A percentile compares a stretch with the other conserved stretches of the same genome.
Conservation (phyloP, 352 stramenopile genomes). For the Pythium myriotylum region DNA sequence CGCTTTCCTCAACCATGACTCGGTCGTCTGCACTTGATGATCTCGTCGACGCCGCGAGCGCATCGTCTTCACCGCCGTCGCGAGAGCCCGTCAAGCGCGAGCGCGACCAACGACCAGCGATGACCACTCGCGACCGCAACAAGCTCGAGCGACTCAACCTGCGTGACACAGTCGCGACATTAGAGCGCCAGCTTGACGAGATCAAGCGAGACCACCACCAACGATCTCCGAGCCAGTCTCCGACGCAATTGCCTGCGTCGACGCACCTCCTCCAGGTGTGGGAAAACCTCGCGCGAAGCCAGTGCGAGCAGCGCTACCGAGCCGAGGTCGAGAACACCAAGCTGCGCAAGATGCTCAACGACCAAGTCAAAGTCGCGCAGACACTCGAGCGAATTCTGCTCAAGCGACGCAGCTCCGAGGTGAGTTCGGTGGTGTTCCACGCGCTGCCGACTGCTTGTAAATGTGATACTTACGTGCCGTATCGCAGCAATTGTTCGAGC, state of each 20-base stretch:
- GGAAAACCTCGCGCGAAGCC: slow-evolving; percentile 20
- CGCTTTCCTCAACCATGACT: no score
- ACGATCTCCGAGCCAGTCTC: neutral
- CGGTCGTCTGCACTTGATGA: no score
- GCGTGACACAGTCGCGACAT: slow-evolving; percentile 36
- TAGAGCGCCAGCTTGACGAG: slow-evolving; percentile 34
- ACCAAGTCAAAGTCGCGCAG: slow-evolving; percentile 56
- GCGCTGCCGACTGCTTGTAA: no score
- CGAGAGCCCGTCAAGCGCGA: no score
- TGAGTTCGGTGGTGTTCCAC: neutral
- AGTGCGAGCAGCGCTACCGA: slow-evolving; percentile 31
- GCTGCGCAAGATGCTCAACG: slow-evolving; percentile 54
- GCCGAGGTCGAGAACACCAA: slow-evolving; percentile 61
- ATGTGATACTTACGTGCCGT: no score
- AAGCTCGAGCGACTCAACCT: slow-evolving; percentile 40
- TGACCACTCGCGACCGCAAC: neutral
- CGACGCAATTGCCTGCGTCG: neutral
- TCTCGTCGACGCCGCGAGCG: no score
- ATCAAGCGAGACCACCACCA: slow-evolving; percentile 17
- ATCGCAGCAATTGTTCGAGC: no score
- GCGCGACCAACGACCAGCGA: no score
- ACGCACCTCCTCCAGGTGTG: slow-evolving; percentile 42
- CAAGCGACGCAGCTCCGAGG: slow-evolving; percentile 18
- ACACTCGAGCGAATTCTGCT: slow-evolving; percentile 23
- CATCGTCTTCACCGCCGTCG: no score